Conservation (phyloP, 331 rosid species). For the Spiraea crenata region DNA sequence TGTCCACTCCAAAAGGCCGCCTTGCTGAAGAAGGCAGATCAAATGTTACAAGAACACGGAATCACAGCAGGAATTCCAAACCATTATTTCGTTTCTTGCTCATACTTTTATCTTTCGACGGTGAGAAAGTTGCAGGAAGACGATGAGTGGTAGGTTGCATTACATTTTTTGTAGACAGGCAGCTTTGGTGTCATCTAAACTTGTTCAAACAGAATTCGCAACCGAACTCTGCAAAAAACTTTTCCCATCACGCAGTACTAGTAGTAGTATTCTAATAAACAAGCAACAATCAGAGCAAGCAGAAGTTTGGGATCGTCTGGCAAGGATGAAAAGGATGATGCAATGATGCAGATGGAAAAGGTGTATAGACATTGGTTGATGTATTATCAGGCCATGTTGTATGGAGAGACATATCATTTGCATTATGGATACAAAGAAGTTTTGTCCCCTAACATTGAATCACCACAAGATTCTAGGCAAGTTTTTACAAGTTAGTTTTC, state of each 20-base stretch:
- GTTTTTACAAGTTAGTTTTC: conserved; percentile 16
- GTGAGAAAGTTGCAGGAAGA: conserved; percentile 52
- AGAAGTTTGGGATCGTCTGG: conserved; percentile 22
- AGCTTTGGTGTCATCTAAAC: conserved; percentile 56
- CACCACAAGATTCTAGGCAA: conserved; percentile 35
- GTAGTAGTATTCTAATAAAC: neutral
- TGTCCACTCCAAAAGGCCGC: conserved; percentile 36
- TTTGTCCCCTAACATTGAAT: conserved; percentile 26
- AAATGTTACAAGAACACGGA: conserved; percentile 74
- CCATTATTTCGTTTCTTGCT: conserved; percentile 58
- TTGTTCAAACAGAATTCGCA: conserved; percentile 60
- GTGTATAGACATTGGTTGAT: conserved; percentile 60
- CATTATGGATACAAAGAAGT: conserved; percentile 31
- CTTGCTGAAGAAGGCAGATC: conserved; percentile 53
- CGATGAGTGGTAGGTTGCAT: conserved; percentile 79
- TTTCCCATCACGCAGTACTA: conserved; percentile 25
- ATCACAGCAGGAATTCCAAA: conserved; percentile 61
- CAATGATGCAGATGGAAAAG: conserved; percentile 53
- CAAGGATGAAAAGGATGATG: conserved; percentile 39
- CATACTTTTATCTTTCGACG: conserved; percentile 66
- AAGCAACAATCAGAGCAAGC: conserved; percentile 12
- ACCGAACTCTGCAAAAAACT: conserved; percentile 48
- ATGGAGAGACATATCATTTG: conserved; percentile 57
- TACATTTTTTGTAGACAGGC: conserved; percentile 75
- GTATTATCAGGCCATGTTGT: conserved; percentile 72